Conservation (phyloP, 192 early-diverging fungal species). For the Martensiomyces pterosporus region DNA sequence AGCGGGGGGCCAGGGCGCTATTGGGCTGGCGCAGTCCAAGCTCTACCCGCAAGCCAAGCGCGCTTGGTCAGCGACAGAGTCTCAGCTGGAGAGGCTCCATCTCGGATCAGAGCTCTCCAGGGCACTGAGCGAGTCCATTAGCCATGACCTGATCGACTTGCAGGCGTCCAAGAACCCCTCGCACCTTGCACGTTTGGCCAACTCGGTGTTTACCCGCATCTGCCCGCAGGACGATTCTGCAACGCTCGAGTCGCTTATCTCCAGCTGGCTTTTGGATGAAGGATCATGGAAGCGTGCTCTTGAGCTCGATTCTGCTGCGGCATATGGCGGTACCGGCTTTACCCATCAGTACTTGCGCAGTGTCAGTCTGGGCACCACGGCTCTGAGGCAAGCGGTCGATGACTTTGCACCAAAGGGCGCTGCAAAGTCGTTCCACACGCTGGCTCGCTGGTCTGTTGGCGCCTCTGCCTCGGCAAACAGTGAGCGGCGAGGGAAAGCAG, state of each 20-base stretch:
- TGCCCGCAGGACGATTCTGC: slow-evolving; percentile 19
- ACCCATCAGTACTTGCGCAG: slow-evolving; percentile 6
- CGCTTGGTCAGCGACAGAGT: slow-evolving; percentile 27
- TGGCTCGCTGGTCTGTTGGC: slow-evolving; percentile 26
- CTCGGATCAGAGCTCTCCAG: slow-evolving; percentile 23
- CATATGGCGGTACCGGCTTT: background rate
- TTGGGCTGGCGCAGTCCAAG: background rate
- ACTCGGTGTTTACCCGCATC: slow-evolving; percentile 19
- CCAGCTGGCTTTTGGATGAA: slow-evolving; percentile 25
- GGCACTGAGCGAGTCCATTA: slow-evolving; percentile 25
- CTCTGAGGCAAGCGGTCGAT: slow-evolving; percentile 25
- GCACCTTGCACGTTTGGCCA: slow-evolving; percentile 32
- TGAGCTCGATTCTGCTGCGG: slow-evolving; percentile 9
- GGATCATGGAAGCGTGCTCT: slow-evolving; percentile 5
- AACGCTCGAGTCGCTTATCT: slow-evolving; percentile 7
- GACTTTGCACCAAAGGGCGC: background rate
- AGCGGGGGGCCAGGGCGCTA: too few relatives aligned
- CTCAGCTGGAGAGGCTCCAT: slow-evolving; percentile 16
- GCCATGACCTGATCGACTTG: slow-evolving; percentile 12
- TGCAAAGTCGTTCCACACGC: slow-evolving; percentile 25
- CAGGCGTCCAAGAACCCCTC: slow-evolving; percentile 11
- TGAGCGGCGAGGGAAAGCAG: too few relatives aligned
- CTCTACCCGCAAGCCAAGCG: slow-evolving; percentile 20
- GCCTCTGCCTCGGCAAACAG: background rate
- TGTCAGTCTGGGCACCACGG: slow-evolving; percentile 14